Base-by-base conservation (phyloP, 75 land plant genomes). In the Picea glauca region DNA sequence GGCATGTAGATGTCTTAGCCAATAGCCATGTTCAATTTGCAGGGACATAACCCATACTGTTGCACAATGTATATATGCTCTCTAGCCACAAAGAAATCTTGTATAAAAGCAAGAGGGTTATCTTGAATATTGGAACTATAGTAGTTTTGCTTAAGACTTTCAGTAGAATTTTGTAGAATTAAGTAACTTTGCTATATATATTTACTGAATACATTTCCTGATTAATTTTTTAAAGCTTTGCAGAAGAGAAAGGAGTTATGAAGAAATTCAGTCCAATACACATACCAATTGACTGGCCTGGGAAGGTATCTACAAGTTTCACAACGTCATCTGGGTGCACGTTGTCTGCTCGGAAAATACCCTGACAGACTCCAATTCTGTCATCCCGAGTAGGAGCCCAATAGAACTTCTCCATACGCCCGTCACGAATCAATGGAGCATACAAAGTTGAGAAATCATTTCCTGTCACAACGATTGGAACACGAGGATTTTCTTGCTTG, bases 341-440 rank as follows among this genome's bases (percentile, higher is more conserved):
- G 33, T 84, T 79, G 58, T 85, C 87, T 2, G 79, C 58, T 21
- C 76, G 60, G 87, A 86, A 86, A 70, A 84, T 84, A 32, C 87
- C 87, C 58, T 64, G 59, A 80, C 87, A 80, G 20, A 86, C 82
- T 35, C 88, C 88, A 77, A 86, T 80, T 32, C 82, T 62, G 60
- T 86, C 88, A 1, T 86, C 87, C 8, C 88, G 60, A 13, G 88
- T 84, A 13, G 88, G 88, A 7, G 87, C 87, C 87, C 88, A 86
- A 83, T 86, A 87, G 77, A 84, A 86, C 82, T 86, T 86, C 87
- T 86, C 88, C 88, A 86, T 86, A 60, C 88, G 78, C 26, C 88
- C 88, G 73, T 86, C 88, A 58, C 88, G 81, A 56, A 86, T 86
- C 35, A 86, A 78, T n/a, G 88, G 88, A 17, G 88, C 88, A 68